These are phyloP conservation scores for Avena eriantha DNA, from an alignment of 176 grass and related monocot species.

Conservation along the genomic window DNA sequence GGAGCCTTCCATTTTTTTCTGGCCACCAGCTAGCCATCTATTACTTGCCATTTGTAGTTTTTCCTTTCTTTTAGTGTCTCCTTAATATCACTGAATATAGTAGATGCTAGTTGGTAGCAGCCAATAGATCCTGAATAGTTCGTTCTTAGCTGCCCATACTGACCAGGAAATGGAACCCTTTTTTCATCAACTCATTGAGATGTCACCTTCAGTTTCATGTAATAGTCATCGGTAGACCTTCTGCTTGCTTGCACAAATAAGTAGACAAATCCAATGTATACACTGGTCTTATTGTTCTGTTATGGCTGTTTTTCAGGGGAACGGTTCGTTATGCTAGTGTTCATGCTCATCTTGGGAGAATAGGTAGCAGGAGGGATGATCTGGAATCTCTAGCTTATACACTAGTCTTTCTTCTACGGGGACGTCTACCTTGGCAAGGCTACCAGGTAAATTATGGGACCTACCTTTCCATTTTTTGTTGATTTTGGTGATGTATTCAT, in stretches of 20 bases:
- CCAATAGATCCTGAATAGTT: not conserved
- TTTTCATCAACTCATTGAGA: conserved; percentile 12
- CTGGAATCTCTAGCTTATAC: conserved; percentile 99
- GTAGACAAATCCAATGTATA: conserved; percentile 30
- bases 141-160: conserved; percentile 14
- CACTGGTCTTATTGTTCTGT: conserved; percentile 38
- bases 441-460: conserved; percentile 69
- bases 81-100: conserved; percentile 25
- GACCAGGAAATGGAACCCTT: not conserved
- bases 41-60: not conserved
- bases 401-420: conserved; percentile 91
- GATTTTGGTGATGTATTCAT: conserved; percentile 34
- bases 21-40: conserved; percentile 14
- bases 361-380: conserved; percentile 96
- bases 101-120: not conserved
- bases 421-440: conserved; percentile 98
- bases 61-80: not conserved
- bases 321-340: conserved; percentile 98
- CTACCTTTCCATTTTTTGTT: not conserved
- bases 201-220: conserved; percentile 20
- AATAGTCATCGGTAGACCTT: conserved; percentile 16
- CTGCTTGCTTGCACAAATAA: conserved; percentile 10
- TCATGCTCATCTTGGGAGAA: conserved; percentile 97
- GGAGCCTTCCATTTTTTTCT: not conserved
- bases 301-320: conserved; percentile 64